Conservation (phyloP, 2,329 filamentous ascomycete species). For the Colletotrichum euphorbiae region DNA sequence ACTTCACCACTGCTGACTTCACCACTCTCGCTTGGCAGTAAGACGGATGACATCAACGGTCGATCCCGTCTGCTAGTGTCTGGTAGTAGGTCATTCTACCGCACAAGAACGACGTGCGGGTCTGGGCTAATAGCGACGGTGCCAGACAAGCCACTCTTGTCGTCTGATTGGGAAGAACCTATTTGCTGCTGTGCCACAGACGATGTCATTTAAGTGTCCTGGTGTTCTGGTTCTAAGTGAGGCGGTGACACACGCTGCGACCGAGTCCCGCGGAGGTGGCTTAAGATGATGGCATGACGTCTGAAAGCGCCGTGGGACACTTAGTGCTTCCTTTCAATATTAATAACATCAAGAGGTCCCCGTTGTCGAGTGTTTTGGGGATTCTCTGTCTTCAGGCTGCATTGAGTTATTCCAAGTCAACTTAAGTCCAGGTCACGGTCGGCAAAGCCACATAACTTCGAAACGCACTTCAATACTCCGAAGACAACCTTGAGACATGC, state of each 20-base stretch:
- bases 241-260: conserved; percentile 3
- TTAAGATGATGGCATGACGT: conserved; percentile 6
- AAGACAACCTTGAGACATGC: background rate
- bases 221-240: background rate
- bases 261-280: background rate
- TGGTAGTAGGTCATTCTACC: background rate
- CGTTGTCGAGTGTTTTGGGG: no score
- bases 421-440: no score
- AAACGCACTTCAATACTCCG: background rate
- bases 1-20: conserved; percentile 19
- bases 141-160: conserved; percentile 22
- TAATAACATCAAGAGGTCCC: no score
- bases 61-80: conserved; percentile 13
- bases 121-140: background rate
- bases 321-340: no score
- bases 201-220: conserved; percentile 28
- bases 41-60: conserved; percentile 36
- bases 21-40: conserved; percentile 18
- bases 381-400: no score
- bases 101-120: background rate
- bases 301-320: background rate
- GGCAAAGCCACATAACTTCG: no score
- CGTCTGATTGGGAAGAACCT: background rate
- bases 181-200: conserved; percentile 22
- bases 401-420: no score